Base-by-base conservation (phyloP, 371 early-diverging fungal genomes). In the Mucor saturninus region DNA sequence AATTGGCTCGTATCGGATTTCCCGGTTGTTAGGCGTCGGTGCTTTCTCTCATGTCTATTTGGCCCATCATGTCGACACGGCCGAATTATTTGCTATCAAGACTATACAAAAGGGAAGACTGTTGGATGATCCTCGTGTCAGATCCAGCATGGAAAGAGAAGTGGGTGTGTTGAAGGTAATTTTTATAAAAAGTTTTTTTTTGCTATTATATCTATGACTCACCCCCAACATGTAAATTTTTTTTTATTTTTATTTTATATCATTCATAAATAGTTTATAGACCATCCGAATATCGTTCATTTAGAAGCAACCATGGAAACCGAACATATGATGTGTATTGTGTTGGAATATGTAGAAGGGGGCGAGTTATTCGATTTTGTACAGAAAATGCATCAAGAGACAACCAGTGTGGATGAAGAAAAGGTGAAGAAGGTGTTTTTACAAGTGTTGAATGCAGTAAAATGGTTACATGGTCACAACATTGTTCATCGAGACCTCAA, bases 401-500 rank as follows among this genome's bases (percentile, higher is more conserved):
- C 49, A 48, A n/a, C 21, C 21, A 61, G 51, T 39, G 43, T 78
- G 26, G 66, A 82, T 55, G 79, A 83, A 54, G 28, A 21, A 1
- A 43, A 72, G 28, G 67, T 78, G 11, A 66, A 65, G 26, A 52
- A 45, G 8, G 56, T 83, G 8, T 85, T 83, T 60, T 54, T 76
- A 42, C 85, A 89, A 64, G 59, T 91, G 13, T 64, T 87, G 5
- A 61, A 76, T 28, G 91, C 87, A 37, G 85, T 92, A 5, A 65
- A 77, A 35, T 91, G 86, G 75, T 67, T 90, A 74, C 93, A 93
- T 69, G 83, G 81, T 21, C 80, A 83, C 57, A 82, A 87, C 53
- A 85, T 92, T 63, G 87, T 89, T 13, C 93, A 93, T 74, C 73
- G 92, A 40, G 93, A 93, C 67, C 65, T 93, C 8, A 93, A 93